Conservation (phyloP, 768 basidiomycete species). For the Glaciozyma martinii region DNA sequence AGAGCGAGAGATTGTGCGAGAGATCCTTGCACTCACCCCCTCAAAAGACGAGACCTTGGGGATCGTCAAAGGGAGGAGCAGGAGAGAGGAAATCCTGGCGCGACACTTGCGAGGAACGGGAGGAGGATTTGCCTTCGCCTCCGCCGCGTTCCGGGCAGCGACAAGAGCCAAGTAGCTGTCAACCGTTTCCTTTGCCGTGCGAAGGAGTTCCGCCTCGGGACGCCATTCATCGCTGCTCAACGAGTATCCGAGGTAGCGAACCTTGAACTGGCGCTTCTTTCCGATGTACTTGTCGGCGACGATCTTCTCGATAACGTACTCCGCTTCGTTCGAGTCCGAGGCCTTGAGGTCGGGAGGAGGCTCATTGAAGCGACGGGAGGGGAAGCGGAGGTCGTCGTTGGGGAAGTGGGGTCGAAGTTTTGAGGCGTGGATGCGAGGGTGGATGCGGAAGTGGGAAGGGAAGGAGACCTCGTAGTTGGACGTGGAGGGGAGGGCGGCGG, state of each 20-base stretch:
- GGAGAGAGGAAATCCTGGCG: not conserved
- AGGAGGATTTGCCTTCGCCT: not conserved
- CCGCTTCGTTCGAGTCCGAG: not conserved
- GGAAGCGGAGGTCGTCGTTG: not conserved
- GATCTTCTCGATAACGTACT: not conserved
- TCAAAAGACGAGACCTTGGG: not conserved
- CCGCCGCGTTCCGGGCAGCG: not conserved
- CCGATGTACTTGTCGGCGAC: not conserved
- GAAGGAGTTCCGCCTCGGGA: not conserved
- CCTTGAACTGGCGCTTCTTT: not conserved
- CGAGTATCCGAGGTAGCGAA: not conserved
- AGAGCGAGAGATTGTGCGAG: not conserved
- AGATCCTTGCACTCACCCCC: not conserved
- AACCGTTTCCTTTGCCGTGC: not conserved
- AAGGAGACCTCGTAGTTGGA: not conserved
- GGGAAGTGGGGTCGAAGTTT: not conserved
- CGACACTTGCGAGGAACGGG: not conserved
- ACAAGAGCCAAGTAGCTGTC: not conserved
- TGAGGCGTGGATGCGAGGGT: not conserved
- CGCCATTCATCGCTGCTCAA: not conserved
- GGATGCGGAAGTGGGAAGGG: not conserved
- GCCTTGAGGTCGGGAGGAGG: not conserved
- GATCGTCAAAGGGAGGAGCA: too few species aligned
- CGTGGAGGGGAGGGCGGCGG: not conserved
- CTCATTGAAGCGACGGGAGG: not conserved